Percentiles rank a stretch among this genome's conserved stretches.
Evolutionary conservation across 2,329 filamentous ascomycete genomes (phyloP).

Genomic region (Sporothrix globosa): DNA sequence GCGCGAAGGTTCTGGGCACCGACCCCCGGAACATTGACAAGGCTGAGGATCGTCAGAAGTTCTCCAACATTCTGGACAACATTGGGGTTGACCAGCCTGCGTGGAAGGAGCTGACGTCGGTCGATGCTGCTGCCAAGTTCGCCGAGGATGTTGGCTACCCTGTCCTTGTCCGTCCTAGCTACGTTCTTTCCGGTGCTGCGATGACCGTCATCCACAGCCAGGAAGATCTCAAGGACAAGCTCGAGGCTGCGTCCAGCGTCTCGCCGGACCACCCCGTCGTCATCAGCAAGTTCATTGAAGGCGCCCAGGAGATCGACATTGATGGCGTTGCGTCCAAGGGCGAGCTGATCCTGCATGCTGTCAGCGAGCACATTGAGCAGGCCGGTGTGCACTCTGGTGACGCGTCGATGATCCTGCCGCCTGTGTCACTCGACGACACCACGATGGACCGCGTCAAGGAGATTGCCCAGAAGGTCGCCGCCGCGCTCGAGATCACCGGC

Average conservation of each 20-base stretch:
- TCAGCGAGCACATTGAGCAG: conserved; percentile 95
- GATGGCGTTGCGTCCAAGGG: conserved; percentile 88
- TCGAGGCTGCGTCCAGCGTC: conserved; percentile 84
- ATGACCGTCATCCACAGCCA: conserved; percentile 95
- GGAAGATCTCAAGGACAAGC: conserved; percentile 90
- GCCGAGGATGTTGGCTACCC: conserved; percentile 86
- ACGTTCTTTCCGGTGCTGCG: conserved; percentile 94
- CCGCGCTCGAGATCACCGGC: conserved; percentile 95
- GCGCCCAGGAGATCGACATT: conserved; percentile 93
- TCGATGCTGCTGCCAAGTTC: conserved; percentile 83
- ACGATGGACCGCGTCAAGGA: conserved; percentile 89
- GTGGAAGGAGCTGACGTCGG: conserved; percentile 95
- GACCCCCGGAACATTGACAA: conserved; percentile 95
- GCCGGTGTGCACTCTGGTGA: conserved; percentile 98
- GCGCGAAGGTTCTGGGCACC: conserved; percentile 88
- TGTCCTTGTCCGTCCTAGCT: conserved; percentile 90
- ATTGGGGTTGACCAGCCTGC: conserved; percentile 96
- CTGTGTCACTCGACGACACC: conserved; percentile 72
- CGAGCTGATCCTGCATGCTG: conserved; percentile 84
- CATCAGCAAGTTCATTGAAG: conserved; percentile 98
- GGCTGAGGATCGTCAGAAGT: conserved; percentile 97
- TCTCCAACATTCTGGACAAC: conserved; percentile 94
- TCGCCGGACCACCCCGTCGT: conserved; percentile 97
- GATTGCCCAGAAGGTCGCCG: conserved; percentile 93
- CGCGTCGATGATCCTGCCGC: conserved; percentile 90